Evolutionary conservation across 2,329 filamentous ascomycete genomes (phyloP).

Genomic region (Pseudocercospora fijiensis): DNA sequence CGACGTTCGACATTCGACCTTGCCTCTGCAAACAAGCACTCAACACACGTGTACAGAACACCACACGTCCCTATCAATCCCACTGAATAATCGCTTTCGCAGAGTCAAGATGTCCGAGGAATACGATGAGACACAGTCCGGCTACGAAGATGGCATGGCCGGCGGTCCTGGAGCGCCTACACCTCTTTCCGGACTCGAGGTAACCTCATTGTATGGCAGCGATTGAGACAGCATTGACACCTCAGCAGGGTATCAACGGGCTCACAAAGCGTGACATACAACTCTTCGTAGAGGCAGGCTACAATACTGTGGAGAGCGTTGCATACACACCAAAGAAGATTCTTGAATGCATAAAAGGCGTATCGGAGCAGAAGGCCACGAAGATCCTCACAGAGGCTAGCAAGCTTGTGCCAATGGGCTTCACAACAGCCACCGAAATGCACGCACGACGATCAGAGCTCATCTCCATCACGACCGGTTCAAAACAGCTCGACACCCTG

Average conservation of each 20-base stretch:
- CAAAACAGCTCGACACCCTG: constrained; percentile 93
- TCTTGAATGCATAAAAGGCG: constrained; percentile 94
- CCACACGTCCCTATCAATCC: background rate
- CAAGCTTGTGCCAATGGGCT: constrained; percentile 97
- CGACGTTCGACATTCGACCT: background rate
- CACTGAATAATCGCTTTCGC: background rate
- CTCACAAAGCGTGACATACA: constrained; percentile 96
- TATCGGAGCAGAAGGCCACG: constrained; percentile 92
- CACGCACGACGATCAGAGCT: constrained; percentile 93
- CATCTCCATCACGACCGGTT: constrained; percentile 96
- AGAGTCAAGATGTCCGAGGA: constrained; percentile 33
- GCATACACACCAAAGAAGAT: constrained; percentile 82
- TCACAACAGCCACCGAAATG: constrained; percentile 99
- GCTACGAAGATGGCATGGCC: constrained; percentile 70
- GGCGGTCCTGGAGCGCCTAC: constrained; percentile 91
- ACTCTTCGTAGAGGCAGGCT: constrained; percentile 85
- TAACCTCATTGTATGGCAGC: background rate
- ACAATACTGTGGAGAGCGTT: constrained; percentile 91
- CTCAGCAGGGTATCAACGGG: constrained; percentile 65
- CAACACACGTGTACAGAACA: background rate
- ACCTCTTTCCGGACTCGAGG: constrained; percentile 77
- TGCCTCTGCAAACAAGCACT: background rate
- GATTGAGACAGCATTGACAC: background rate
- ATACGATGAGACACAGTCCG: constrained; percentile 67
- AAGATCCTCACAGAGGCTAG: constrained; percentile 91